Base-by-base conservation (phyloP, 768 basidiomycete species). In the Saitozyma sp. region DNA sequence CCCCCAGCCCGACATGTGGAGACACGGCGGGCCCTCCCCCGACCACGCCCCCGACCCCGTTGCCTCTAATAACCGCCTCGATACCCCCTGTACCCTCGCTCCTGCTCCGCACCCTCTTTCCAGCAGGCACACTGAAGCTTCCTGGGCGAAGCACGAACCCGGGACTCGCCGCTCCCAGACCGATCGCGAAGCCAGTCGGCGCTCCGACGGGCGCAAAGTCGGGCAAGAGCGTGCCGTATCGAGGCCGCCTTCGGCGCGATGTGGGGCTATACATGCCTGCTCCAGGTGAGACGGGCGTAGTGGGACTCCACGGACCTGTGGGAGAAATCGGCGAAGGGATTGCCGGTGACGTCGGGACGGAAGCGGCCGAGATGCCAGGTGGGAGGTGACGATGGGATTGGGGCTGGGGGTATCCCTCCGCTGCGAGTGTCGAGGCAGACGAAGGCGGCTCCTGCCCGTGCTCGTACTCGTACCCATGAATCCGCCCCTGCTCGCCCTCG, bases 121-220 rank as follows among this genome's bases (percentile, higher is more conserved):
- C 50, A 16, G 56, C 63, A 40, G 10, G 29, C 58, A 17, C n/a
- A 46, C 63, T 63, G 20, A 67, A 50, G 50, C 67, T 67, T 0
- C 63, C 65, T 6, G 63, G 59, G 1, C 78, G 64, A 20, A 78
- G 58, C 8, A 75, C 69, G 59, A 80, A 80, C 9, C 79, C 79
- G 9, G 79, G 79, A 52, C 70, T 73, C 20, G 77, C 68, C 8
- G 79, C 77, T 42, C 78, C 78, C 40, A 80, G 59, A 9, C 79
- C 79, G 39, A 80, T 80, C 0, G 69, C 64, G 70, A 80, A 79
- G 0, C 77, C 77, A 8, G 76, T 73, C 1, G 75, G 78, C 2
- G 74, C 64, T 3, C 74, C 74, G 8, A 58, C 61, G 1, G 74
- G 73, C 17, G 69, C 65, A 14, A 72, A 55, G 40, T 79, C 78